Evolutionary conservation across 2,329 filamentous ascomycete genomes (phyloP).

Genomic region (Chaetomium sp.): DNA sequence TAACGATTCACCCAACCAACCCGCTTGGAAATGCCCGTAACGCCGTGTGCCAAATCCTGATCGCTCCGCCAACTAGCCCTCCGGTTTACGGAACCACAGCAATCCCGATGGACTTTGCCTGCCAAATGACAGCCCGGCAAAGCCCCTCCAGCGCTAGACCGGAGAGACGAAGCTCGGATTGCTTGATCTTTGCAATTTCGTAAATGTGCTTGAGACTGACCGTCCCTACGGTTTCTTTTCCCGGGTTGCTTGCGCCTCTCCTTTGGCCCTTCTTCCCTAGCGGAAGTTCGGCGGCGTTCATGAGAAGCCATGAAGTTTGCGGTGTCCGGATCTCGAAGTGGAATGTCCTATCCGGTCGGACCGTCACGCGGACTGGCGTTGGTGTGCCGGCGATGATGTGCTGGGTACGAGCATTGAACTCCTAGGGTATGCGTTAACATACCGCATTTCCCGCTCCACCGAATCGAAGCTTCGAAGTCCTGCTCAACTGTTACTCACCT

Average conservation of each 20-base stretch:
- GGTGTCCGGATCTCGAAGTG: conserved; percentile 90
- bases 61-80: neutral
- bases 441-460: neutral
- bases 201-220: conserved; percentile 93
- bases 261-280: conserved; percentile 67
- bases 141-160: conserved; percentile 64
- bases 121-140: conserved; percentile 66
- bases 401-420: conserved; percentile 92
- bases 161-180: conserved; percentile 65
- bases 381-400: conserved; percentile 78
- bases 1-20: neutral
- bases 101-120: conserved; percentile 70
- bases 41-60: conserved; percentile 12
- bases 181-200: conserved; percentile 97
- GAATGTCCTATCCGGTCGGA: conserved; percentile 89
- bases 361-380: conserved; percentile 82
- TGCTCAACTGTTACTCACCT: conserved; percentile 48
- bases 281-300: conserved; percentile 73
- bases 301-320: conserved; percentile 83
- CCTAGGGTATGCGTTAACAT: conserved; percentile 46
- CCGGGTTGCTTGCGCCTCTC: conserved; percentile 69
- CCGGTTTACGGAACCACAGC: conserved; percentile 53
- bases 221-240: conserved; percentile 71
- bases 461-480: neutral
- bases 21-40: conserved; percentile 21